Conservation (phyloP, 768 basidiomycete species). For the Auricularia sp. region DNA sequence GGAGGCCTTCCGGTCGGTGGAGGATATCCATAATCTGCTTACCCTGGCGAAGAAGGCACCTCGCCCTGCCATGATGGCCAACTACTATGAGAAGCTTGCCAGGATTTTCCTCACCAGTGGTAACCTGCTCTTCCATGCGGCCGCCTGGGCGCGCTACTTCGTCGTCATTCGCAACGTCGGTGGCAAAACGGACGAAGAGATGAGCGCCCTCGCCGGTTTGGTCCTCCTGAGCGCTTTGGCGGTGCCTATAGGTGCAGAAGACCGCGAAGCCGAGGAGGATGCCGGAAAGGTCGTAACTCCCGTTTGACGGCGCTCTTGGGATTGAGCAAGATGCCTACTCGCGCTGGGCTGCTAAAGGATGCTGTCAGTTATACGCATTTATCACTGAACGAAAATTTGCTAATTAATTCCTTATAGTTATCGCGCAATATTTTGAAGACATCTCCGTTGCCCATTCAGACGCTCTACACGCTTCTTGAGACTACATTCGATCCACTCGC, state of each 20-base stretch:
- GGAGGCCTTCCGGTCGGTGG: conserved; percentile 95
- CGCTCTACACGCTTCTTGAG: conserved; percentile 82
- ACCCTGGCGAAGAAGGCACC: conserved; percentile 89
- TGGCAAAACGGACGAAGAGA: conserved; percentile 67
- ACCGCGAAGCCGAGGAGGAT: conserved; percentile 37
- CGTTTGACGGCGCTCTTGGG: conserved; percentile 80
- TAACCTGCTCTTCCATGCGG: conserved; percentile 91
- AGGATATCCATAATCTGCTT: conserved; percentile 94
- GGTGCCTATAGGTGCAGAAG: conserved; percentile 69
- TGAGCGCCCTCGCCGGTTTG: conserved; percentile 74
- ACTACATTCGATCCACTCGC: conserved; percentile 88
- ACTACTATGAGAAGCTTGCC: conserved; percentile 96
- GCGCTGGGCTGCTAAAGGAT: conserved; percentile 76
- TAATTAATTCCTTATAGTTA: conserved; percentile 36
- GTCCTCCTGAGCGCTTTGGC: conserved; percentile 89
- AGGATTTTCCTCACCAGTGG: conserved; percentile 94
- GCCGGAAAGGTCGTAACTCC: conserved; percentile 54
- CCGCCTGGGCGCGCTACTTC: conserved; percentile 87
- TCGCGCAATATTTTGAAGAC: conserved; percentile 76
- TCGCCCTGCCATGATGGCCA: conserved; percentile 93
- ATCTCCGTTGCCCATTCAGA: conserved; percentile 60
- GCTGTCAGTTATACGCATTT: conserved; percentile 46
- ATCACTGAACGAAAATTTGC: conserved; percentile 8
- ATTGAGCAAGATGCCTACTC: conserved; percentile 72
- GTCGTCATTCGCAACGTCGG: conserved; percentile 61